phyloP scores from a whole-genome alignment of 768 basidiomycete species.

The Xanthoconium purpureum region DNA sequence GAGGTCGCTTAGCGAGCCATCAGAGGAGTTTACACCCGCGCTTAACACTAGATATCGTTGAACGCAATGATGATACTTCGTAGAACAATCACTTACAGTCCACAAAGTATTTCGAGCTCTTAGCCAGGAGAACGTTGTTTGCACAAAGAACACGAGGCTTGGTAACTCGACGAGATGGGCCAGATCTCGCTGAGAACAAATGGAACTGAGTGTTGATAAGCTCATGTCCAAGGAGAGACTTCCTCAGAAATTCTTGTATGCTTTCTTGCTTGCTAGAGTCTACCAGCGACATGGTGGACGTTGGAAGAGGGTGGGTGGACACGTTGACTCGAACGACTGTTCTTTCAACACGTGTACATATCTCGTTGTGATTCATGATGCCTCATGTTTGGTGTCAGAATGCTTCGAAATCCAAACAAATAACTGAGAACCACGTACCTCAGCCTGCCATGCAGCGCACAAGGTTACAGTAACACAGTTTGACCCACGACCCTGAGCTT shows the following conservation, averaged over 20 bases:
- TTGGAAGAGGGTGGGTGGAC: no score
- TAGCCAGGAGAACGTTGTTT: slow-evolving; percentile 28
- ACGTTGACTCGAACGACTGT: no score
- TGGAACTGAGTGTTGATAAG: slow-evolving; percentile 33
- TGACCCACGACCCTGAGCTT: no score
- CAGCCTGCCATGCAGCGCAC: no score
- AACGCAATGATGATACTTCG: background rate
- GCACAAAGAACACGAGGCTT: slow-evolving; percentile 26
- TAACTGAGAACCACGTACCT: no score
- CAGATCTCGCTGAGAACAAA: slow-evolving; percentile 19
- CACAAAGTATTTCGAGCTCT: slow-evolving; percentile 26
- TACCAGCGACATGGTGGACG: no score
- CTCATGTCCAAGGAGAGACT: slow-evolving; percentile 26
- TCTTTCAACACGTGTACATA: no score
- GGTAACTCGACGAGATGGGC: slow-evolving; percentile 3
- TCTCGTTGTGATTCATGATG: no score
- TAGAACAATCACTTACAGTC: slow-evolving; percentile 14
- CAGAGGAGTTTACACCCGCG: background rate
- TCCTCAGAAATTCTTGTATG: slow-evolving; percentile 21
- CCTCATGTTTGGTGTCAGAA: no score
- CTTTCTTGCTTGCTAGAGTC: slow-evolving; percentile 10
- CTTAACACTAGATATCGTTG: slow-evolving; percentile 10
- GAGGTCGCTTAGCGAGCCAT: slow-evolving; percentile 9
- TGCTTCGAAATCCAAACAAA: no score
- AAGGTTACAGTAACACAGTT: no score